Percentiles rank a stretch among this genome's conserved stretches.
Conservation (phyloP, 495 filamentous ascomycete species). For the Achaetomiella virescens region DNA sequence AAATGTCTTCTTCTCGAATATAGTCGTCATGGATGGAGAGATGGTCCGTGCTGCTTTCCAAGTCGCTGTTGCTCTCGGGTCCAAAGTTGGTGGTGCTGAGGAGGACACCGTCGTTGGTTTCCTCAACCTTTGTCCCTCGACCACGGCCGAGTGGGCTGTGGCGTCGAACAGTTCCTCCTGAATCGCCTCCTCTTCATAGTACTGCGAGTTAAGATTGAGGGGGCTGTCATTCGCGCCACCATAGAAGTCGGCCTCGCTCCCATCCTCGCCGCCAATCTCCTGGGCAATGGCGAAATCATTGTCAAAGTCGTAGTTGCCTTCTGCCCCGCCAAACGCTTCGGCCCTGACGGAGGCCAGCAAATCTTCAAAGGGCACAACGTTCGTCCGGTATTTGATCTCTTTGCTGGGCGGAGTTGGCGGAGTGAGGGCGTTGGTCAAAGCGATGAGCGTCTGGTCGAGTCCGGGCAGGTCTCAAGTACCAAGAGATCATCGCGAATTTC, state of each 20-base stretch:
- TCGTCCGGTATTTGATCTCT: constrained; percentile 77
- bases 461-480: constrained; percentile 89
- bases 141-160: constrained; percentile 27
- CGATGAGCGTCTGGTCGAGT: constrained; percentile 93
- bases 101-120: constrained; percentile 53
- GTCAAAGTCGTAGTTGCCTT: constrained; percentile 52
- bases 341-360: constrained; percentile 85
- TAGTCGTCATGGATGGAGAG: constrained; percentile 75
- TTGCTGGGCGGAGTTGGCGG: constrained; percentile 77
- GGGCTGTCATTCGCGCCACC: constrained; percentile 30
- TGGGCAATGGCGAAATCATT: constrained; percentile 45
- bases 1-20: constrained; percentile 58
- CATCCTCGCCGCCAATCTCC: constrained; percentile 30
- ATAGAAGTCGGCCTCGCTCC: constrained; percentile 32
- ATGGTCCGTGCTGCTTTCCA: constrained; percentile 29
- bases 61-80: constrained; percentile 37
- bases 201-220: constrained; percentile 36
- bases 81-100: constrained; percentile 55
- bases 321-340: constrained; percentile 62
- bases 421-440: constrained; percentile 69
- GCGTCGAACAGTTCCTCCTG: constrained; percentile 40
- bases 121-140: constrained; percentile 35
- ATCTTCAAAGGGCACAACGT: constrained; percentile 77
- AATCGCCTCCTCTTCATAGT: constrained; percentile 30
- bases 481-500: constrained; percentile 79